A percentile compares a stretch with the other conserved stretches of the same genome.
phyloP scores from a whole-genome alignment of 169 alveolate species.

The Cryptosporidium tyzzeri region DNA sequence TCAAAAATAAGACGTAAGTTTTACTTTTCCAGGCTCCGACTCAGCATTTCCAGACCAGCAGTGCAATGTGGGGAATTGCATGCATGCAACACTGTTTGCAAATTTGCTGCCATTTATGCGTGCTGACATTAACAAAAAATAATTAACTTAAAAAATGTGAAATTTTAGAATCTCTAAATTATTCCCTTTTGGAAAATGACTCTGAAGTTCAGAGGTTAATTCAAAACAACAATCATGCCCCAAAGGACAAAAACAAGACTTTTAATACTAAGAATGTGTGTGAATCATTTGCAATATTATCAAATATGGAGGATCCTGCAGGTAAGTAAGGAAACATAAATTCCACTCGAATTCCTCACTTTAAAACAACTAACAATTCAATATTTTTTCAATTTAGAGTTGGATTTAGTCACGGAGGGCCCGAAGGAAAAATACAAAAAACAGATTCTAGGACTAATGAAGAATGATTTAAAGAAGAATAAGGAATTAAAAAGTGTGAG shows the following conservation, averaged over 20 bases:
- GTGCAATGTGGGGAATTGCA: slow-evolving; percentile 19
- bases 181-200: slow-evolving; percentile 56
- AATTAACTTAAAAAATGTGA: slow-evolving; percentile 14
- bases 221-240: not conserved
- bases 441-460: slow-evolving; percentile 28
- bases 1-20: slow-evolving; percentile 71
- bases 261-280: slow-evolving; percentile 31
- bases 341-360: too few species aligned
- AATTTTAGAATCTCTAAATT: slow-evolving; percentile 59
- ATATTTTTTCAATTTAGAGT: slow-evolving; percentile 6
- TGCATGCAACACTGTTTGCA: slow-evolving; percentile 21
- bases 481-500: not conserved
- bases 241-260: not conserved
- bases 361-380: not conserved
- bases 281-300: slow-evolving; percentile 47
- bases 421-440: slow-evolving; percentile 36
- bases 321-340: slow-evolving; percentile 16
- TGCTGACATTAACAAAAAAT: not conserved
- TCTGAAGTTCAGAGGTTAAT: not conserved
- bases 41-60: not conserved
- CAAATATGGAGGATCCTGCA: slow-evolving; percentile 64
- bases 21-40: not conserved
- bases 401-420: slow-evolving; percentile 23
- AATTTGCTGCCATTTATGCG: slow-evolving; percentile 2
- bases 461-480: not conserved